phyloP scores from a whole-genome alignment of 176 grass and related monocot genomes.

The Tillandsia leiboldiana region DNA sequence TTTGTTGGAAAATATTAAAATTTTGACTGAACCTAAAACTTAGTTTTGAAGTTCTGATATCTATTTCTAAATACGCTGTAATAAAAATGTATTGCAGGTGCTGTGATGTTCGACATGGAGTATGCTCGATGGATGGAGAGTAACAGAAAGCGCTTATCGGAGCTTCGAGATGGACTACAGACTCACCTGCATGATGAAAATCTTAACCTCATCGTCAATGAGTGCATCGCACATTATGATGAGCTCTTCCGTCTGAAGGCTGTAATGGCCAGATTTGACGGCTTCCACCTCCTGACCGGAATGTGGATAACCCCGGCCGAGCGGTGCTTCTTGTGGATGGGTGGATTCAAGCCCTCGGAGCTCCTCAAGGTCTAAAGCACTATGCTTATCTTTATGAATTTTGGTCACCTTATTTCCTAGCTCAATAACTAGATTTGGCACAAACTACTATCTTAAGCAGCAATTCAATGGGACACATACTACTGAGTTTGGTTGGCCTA shows the following conservation, averaged over 20 bases:
- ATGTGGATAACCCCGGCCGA: slow-evolving; percentile 73
- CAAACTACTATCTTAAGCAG: too few species aligned
- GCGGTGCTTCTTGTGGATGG: slow-evolving; percentile 98
- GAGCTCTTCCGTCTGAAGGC: slow-evolving; percentile 87
- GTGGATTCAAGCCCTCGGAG: slow-evolving; percentile 84
- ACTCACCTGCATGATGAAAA: slow-evolving; percentile 51
- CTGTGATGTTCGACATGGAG: slow-evolving; percentile 89
- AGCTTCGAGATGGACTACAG: slow-evolving; percentile 60
- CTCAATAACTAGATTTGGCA: too few species aligned
- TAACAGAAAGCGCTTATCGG: slow-evolving; percentile 46
- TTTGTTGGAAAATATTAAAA: not conserved
- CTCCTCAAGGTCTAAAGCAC: slow-evolving; percentile 58
- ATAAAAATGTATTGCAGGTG: slow-evolving; percentile 28
- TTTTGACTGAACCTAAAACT: too few species aligned
- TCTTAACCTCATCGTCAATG: slow-evolving; percentile 54
- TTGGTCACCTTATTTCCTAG: too few species aligned
- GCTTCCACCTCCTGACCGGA: slow-evolving; percentile 89
- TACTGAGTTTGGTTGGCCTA: too few species aligned
- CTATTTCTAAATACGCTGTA: too few species aligned
- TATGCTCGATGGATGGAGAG: slow-evolving; percentile 83
- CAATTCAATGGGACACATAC: too few species aligned
- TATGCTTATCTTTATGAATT: too few species aligned
- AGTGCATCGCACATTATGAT: slow-evolving; percentile 82
- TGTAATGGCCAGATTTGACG: slow-evolving; percentile 46
- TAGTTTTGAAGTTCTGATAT: too few species aligned